phyloP scores from a whole-genome alignment of 176 grass and related monocot genomes.

The Metroxylon sagu region DNA sequence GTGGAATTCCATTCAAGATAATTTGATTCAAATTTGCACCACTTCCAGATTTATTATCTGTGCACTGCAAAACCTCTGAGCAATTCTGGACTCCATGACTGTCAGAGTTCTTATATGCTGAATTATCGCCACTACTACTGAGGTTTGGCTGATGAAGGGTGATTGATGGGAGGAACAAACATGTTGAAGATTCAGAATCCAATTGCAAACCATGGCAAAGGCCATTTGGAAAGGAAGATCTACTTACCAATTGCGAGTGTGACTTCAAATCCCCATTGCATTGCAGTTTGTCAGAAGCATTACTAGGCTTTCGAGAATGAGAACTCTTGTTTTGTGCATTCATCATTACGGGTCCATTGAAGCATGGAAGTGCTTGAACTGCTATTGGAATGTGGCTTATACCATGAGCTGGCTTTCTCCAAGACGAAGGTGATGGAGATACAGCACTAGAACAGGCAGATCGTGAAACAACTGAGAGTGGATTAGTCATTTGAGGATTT shows the following conservation, averaged over 20 bases:
- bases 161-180: constrained; percentile 13
- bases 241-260: background rate
- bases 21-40: constrained; percentile 60
- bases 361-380: constrained; percentile 37
- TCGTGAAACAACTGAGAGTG: background rate
- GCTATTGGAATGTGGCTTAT: constrained; percentile 21
- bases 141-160: constrained; percentile 29
- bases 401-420: constrained; percentile 18
- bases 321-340: constrained; percentile 18
- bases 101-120: constrained; percentile 5
- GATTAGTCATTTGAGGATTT: background rate
- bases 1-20: constrained; percentile 29
- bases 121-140: background rate
- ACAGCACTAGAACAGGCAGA: constrained; percentile 17
- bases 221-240: constrained; percentile 6
- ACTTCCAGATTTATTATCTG: constrained; percentile 22
- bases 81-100: constrained; percentile 5
- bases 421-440: constrained; percentile 19
- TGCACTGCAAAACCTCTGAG: constrained; percentile 27
- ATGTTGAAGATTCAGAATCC: constrained; percentile 21
- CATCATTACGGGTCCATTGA: constrained; percentile 24
- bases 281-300: constrained; percentile 14
- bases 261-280: constrained; percentile 14
- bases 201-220: constrained; percentile 25
- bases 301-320: constrained; percentile 26